phyloP scores from a whole-genome alignment of 2,329 filamentous ascomycete genomes.

The Pseudogymnoascus verrucosus region DNA sequence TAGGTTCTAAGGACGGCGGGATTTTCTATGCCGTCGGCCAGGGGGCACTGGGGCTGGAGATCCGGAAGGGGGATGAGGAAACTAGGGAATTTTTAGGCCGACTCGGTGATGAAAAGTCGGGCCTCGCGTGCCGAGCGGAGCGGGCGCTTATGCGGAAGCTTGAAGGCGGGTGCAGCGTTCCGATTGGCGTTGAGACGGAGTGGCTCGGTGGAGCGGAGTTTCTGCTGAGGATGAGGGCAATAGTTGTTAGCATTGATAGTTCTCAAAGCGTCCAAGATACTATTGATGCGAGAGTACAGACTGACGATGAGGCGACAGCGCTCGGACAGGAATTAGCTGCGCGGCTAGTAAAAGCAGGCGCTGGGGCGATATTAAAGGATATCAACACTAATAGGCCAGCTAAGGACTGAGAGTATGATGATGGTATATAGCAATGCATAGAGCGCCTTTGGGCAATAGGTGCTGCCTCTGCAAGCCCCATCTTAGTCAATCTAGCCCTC shows the following conservation, averaged over 20 bases:
- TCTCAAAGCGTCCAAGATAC: conserved; percentile 4
- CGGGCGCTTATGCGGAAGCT: conserved; percentile 71
- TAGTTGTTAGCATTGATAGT: conserved; percentile 78
- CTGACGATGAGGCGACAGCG: conserved; percentile 5
- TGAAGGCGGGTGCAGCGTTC: conserved; percentile 90
- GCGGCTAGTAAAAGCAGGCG: conserved; percentile 51
- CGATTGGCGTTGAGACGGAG: conserved; percentile 77
- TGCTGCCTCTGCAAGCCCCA: too few relatives aligned
- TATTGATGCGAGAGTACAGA: conserved; percentile 1
- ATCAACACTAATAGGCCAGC: conserved; percentile 46
- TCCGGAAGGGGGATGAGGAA: conserved; percentile 57
- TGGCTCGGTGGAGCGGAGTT: conserved; percentile 47
- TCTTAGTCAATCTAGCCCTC: too few relatives aligned
- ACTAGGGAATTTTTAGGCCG: conserved; percentile 51
- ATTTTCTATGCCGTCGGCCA: conserved; percentile 87
- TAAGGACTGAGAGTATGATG: conserved; percentile 8
- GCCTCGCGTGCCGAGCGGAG: conserved; percentile 67
- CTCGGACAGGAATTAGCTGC: conserved; percentile 46
- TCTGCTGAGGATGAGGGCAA: conserved; percentile 48
- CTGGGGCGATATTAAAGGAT: conserved; percentile 65
- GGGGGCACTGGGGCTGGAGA: conserved; percentile 77
- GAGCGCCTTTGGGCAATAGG: too few relatives aligned
- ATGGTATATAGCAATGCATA: background rate
- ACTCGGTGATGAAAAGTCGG: conserved; percentile 56
- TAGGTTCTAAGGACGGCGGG: conserved; percentile 59